A percentile compares a stretch with the other conserved stretches of the same genome.
Evolutionary conservation across 2,329 filamentous ascomycete genomes (phyloP).

Genomic region (Cercospora nicotianae): DNA sequence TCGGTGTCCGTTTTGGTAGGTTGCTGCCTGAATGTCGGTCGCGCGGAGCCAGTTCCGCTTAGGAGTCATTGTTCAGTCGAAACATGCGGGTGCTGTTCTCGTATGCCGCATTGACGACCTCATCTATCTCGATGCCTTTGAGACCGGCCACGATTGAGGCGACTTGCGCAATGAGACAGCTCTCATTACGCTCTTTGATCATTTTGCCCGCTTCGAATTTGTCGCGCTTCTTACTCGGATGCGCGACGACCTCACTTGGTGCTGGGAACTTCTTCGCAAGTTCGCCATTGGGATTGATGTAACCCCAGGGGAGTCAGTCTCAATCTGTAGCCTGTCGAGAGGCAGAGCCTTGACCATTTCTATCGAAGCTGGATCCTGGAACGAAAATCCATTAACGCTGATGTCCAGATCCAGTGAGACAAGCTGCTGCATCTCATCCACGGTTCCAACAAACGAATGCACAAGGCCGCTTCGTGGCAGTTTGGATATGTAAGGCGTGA

Average conservation of each 20-base stretch:
- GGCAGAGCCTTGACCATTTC: slow-evolving; percentile 48
- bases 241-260: slow-evolving; percentile 26
- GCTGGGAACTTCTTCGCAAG: slow-evolving; percentile 45
- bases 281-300: slow-evolving; percentile 41
- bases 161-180: slow-evolving; percentile 51
- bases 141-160: slow-evolving; percentile 52
- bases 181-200: slow-evolving; percentile 56
- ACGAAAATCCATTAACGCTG: slow-evolving; percentile 55
- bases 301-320: slow-evolving; percentile 54
- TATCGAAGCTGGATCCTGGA: slow-evolving; percentile 42
- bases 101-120: slow-evolving; percentile 46
- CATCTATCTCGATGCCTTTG: slow-evolving; percentile 46
- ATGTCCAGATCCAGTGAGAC: slow-evolving; percentile 45
- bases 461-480: slow-evolving; percentile 44
- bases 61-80: not conserved
- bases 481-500: slow-evolving; percentile 43
- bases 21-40: not conserved
- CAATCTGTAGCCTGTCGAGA: slow-evolving; percentile 46
- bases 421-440: slow-evolving; percentile 44
- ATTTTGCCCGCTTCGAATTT: slow-evolving; percentile 50
- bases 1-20: not conserved
- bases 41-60: not conserved
- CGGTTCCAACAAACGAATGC: slow-evolving; percentile 45
- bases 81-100: slow-evolving; percentile 43
- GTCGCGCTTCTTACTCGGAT: slow-evolving; percentile 50